Evolutionary conservation across 2,329 filamentous ascomycete genomes (phyloP), one percentile per base, ranked within the genome.

Genomic region (Clarireedia homoeocarpa): DNA sequence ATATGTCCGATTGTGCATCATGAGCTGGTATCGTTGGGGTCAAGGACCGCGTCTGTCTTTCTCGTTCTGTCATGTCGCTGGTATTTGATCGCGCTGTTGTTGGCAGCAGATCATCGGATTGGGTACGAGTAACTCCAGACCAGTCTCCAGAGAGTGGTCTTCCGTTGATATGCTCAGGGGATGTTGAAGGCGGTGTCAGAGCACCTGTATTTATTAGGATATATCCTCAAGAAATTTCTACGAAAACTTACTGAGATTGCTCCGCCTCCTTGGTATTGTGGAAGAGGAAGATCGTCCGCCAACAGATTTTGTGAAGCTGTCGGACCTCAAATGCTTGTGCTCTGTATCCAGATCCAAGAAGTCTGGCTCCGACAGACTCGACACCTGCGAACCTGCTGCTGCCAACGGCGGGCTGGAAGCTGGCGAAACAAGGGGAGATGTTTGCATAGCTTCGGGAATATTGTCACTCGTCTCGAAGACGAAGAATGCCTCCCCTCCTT

Each of bases 401-500:
- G 75, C 71, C 42, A 88, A 75, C n/a, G 83, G 82, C 20, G 94
- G 94, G 67, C 91, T 96, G 53, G 83, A 82, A n/a, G 84, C 86
- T 5, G 94, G 94, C 24, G 91, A 96, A 51, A 95, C 88, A 52
- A 97, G 77, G 36, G 94, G 94, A 48, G 92, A 97, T 1, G 94
- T 99, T 74, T 97, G 94, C 68, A 97, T 76, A 56, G 88, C 89
- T 70, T 89, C 87, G n/a, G 94, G 94, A 58, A 99, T 94, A 66
- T 84, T 86, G 64, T 92, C 89, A 53, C 86, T 87, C 7, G 94
- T 99, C 74, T 97, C 91, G 68, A 99, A 97, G 61, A 99, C 91
- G 72, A 99, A 99, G 75, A 99, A 99, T 26, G 94, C 94, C 75
- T 99, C 94, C 62, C 94, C 94, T 52, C 90, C 94, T 70, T 99